Conservation (phyloP, 1,284 basidiomycete species). For the Fomitiporia mediterranea region DNA sequence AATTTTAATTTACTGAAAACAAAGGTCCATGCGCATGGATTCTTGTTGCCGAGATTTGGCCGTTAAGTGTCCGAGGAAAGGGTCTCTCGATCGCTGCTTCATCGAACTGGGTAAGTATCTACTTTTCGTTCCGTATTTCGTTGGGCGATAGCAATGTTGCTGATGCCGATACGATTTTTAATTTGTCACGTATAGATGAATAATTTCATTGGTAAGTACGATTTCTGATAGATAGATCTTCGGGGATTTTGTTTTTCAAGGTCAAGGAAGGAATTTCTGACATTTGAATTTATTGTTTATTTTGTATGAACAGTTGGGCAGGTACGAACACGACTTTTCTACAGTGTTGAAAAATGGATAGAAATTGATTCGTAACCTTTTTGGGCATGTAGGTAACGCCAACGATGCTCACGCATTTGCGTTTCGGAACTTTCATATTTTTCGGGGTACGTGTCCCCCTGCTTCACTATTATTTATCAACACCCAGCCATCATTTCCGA, state of each 20-base stretch:
- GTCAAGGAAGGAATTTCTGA: background rate
- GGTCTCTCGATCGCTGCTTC: constrained; percentile 66
- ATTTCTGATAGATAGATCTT: too few species aligned
- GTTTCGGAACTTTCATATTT: constrained; percentile 65
- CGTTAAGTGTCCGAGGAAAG: constrained; percentile 61
- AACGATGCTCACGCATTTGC: constrained; percentile 51
- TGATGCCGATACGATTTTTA: constrained; percentile 5
- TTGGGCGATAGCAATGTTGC: too few species aligned
- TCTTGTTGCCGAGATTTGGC: constrained; percentile 62
- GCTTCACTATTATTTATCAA: too few species aligned
- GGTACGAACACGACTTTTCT: constrained; percentile 26
- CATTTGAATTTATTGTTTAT: too few species aligned
- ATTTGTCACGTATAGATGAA: constrained; percentile 62
- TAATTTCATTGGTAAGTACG: constrained; percentile 66
- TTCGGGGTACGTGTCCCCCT: constrained; percentile 43
- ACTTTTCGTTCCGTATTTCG: constrained; percentile 1
- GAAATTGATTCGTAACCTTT: background rate
- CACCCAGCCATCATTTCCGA: too few species aligned
- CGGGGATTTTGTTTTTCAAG: background rate
- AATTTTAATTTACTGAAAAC: background rate
- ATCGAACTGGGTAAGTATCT: constrained; percentile 56
- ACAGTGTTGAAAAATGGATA: constrained; percentile 24
- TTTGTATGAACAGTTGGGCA: constrained; percentile 4
- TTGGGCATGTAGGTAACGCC: constrained; percentile 58
- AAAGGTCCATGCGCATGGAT: constrained; percentile 61